A percentile compares a stretch with the other conserved stretches of the same genome.
Conservation (phyloP, 495 filamentous ascomycete genomes). For the Penicilliopsis zonata region DNA sequence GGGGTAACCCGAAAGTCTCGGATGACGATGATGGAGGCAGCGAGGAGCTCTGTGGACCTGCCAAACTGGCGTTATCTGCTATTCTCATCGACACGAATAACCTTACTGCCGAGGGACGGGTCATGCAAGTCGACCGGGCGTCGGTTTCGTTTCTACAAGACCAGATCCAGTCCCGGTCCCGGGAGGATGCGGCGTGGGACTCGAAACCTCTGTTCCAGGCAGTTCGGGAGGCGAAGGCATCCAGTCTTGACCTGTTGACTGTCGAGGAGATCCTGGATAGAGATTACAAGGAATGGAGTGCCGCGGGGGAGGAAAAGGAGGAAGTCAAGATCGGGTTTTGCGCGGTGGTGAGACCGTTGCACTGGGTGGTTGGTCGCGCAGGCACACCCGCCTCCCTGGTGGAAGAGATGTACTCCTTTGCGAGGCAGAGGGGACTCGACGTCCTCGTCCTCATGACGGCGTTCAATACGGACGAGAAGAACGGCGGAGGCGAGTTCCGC, state of each 20-base stretch:
- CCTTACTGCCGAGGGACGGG: slow-evolving; percentile 55
- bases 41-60: slow-evolving; percentile 18
- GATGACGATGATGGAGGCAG: slow-evolving; percentile 9
- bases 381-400: slow-evolving; percentile 28
- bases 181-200: slow-evolving; percentile 32
- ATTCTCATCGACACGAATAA: slow-evolving; percentile 81
- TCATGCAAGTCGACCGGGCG: slow-evolving; percentile 52
- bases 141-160: slow-evolving; percentile 55
- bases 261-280: slow-evolving; percentile 69
- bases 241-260: slow-evolving; percentile 50
- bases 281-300: slow-evolving; percentile 88
- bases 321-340: slow-evolving; percentile 58
- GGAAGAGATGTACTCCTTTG: slow-evolving; percentile 39
- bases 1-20: slow-evolving; percentile 2
- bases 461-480: slow-evolving; percentile 33
- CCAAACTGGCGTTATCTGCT: slow-evolving; percentile 65
- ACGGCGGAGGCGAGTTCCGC: slow-evolving; percentile 32
- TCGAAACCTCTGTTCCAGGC: slow-evolving; percentile 47
- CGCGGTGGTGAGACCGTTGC: slow-evolving; percentile 54
- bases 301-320: slow-evolving; percentile 19
- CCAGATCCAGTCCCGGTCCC: slow-evolving; percentile 24
- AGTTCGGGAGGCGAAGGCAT: slow-evolving; percentile 55
- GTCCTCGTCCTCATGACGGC: slow-evolving; percentile 71
- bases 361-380: slow-evolving; percentile 48
- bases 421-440: slow-evolving; percentile 43